A percentile compares a stretch with the other conserved stretches of the same genome.
Conservation (phyloP, 2,329 filamentous ascomycete genomes). For the Monilinia vaccinii-corymbosi region DNA sequence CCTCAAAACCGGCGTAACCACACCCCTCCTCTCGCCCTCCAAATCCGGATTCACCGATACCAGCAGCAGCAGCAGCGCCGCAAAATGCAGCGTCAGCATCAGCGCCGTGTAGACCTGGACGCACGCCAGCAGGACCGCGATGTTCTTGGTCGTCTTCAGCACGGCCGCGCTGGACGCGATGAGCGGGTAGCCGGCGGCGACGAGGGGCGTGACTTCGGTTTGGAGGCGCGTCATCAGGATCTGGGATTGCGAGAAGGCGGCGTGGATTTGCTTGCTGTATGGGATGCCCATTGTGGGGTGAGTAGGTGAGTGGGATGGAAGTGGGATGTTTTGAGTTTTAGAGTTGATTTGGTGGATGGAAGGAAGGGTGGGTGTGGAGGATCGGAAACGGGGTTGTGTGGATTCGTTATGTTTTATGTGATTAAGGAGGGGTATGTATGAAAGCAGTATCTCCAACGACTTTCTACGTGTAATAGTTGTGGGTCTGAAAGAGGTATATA, state of each 20-base stretch:
- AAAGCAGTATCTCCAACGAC: too few species aligned
- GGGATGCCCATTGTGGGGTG: neutral
- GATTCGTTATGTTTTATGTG: too few species aligned
- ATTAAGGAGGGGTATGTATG: too few species aligned
- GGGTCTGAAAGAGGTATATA: too few species aligned
- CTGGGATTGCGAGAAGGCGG: neutral
- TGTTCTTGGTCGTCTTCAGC: neutral
- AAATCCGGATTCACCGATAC: neutral
- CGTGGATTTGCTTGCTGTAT: neutral
- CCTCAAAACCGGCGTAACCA: neutral
- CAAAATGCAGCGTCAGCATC: neutral
- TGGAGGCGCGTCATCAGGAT: neutral
- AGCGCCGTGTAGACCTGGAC: neutral
- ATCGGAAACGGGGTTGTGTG: too few species aligned
- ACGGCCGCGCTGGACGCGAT: neutral
- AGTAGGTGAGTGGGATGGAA: neutral
- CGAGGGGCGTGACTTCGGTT: neutral
- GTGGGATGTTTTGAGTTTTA: too few species aligned
- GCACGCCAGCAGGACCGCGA: neutral
- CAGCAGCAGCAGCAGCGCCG: neutral
- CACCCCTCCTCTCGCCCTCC: neutral
- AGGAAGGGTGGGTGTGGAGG: too few species aligned
- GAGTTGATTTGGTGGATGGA: too few species aligned
- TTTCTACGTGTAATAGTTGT: too few species aligned
- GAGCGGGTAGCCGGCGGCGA: neutral